Evolutionary conservation across 106 monocot genomes (phyloP).

Genomic region (Platanthera guangdongensis): DNA sequence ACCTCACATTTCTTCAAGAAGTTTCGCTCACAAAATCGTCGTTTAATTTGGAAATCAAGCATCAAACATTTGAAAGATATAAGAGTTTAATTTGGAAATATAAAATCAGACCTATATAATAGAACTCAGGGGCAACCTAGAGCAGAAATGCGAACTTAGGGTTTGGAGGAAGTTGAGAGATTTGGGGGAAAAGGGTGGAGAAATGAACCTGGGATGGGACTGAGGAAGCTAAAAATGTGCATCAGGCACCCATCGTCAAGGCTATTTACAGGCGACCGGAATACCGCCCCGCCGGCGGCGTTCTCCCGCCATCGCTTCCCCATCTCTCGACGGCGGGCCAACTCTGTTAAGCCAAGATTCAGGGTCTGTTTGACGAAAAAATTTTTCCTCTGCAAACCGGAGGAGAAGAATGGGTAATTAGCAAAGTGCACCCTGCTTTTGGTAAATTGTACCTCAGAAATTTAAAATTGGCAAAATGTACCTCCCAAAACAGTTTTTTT

Average conservation of each 20-base stretch:
- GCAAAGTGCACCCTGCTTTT: too few relatives aligned
- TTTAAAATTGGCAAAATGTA: too few relatives aligned
- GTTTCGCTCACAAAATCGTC: neutral
- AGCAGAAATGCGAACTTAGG: slow-evolving; percentile 1
- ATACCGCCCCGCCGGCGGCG: neutral
- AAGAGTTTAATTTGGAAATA: neutral
- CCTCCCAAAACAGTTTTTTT: too few relatives aligned
- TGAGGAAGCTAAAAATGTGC: slow-evolving; percentile 96
- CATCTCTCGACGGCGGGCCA: neutral
- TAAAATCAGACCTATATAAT: neutral
- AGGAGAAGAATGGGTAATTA: too few relatives aligned
- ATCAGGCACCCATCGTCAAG: slow-evolving; percentile 97
- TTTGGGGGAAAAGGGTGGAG: neutral
- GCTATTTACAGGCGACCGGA: slow-evolving; percentile 31
- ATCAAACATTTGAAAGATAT: neutral
- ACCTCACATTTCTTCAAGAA: neutral
- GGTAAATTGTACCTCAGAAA: too few relatives aligned
- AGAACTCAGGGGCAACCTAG: neutral
- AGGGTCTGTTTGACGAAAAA: too few relatives aligned
- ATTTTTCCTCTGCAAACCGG: too few relatives aligned
- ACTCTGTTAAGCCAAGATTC: too few relatives aligned
- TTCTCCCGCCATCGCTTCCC: neutral
- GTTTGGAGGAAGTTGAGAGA: neutral
- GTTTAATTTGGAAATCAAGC: neutral
- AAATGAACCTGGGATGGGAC: slow-evolving; percentile 80